Percentiles rank a stretch among this genome's conserved stretches.
These are phyloP conservation scores for Hyphopichia pseudoburtonii DNA, from an alignment of 1,139 yeast genomes.

Conservation along the genomic window DNA sequence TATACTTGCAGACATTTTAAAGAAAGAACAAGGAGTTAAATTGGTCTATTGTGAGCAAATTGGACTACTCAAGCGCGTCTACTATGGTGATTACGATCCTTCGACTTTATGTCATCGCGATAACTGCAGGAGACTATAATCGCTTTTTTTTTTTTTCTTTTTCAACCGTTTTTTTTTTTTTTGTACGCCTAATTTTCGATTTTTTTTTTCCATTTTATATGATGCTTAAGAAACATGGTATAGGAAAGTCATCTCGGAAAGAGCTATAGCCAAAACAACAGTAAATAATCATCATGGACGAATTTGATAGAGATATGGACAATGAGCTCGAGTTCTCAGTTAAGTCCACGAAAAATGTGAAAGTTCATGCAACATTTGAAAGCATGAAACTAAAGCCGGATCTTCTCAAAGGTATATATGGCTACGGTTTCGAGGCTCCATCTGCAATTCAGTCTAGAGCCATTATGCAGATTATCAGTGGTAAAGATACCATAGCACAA, in stretches of 20 bases:
- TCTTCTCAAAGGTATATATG: slow-evolving; percentile 72
- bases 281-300: slow-evolving; percentile 30
- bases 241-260: too few relatives aligned
- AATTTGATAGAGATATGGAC: slow-evolving; percentile 59
- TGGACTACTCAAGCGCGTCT: too few relatives aligned
- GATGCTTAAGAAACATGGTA: too few relatives aligned
- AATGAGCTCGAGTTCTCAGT: slow-evolving; percentile 55
- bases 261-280: too few relatives aligned
- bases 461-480: slow-evolving; percentile 85
- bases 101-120: too few relatives aligned
- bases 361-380: slow-evolving; percentile 69
- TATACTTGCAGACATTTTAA: background rate
- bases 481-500: slow-evolving; percentile 92
- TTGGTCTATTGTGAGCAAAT: too few relatives aligned
- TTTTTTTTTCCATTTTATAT: too few relatives aligned
- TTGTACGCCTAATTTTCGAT: too few relatives aligned
- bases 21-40: too few relatives aligned
- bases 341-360: slow-evolving; percentile 57
- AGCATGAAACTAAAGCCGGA: slow-evolving; percentile 75
- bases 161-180: slow-evolving; percentile 6
- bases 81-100: too few relatives aligned
- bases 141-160: slow-evolving; percentile 9
- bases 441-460: slow-evolving; percentile 96
- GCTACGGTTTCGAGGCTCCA: slow-evolving; percentile 92
- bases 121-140: background rate